Evolutionary conservation across 225 moss, liverwort and hornwort species (phyloP), one percentile per base, ranked within the genome.

Genomic region (Takakia lepidozioides): DNA sequence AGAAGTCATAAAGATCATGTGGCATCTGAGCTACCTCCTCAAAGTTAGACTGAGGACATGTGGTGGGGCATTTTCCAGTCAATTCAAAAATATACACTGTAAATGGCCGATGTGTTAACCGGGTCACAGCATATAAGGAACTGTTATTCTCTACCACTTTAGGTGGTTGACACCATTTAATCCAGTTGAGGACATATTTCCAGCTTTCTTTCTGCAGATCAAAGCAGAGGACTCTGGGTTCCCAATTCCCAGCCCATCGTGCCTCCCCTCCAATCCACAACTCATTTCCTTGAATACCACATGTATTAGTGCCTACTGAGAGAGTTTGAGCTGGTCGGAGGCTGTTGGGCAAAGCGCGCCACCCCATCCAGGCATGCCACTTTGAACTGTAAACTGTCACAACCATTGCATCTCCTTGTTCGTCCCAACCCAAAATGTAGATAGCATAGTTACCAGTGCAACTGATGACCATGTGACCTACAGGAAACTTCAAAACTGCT

Each of bases 201-300:
- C 71, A 71, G 3, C 17, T 60, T 16, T 60, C 62, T 8, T 48
- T 52, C 41, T 52, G 29, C 55, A 71, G 62, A 45, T 67, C 67
- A 63, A 76, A 76, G 57, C 67, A 60, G 15, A 71, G 56, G 37
- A 76, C 67, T n/a, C 67, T 55, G 21, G 66, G 59, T 5, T 71
- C 57, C 71, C 71, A 67, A 26, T 20, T 14, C 27, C 71, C 76
- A 30, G 71, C 67, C 76, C 67, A 67, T 24, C 34, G 50, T 56
- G 56, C 43, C 63, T 71, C 76, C 39, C 66, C 71, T 26, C 55
- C 63, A 40, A 71, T 59, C 71, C 71, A 76, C 46, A 71, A 55
- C 51, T 71, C 67, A 34, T 53, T 49, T 6, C 34, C 63, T 38
- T 56, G 29, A 3, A 71, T 53, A n/a, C 50, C 60, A 48, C 60